A percentile compares a stretch with the other conserved stretches of the same genome.
Evolutionary conservation across 192 early-diverging fungal genomes (phyloP).

Genomic region (Chytriomyces sp.): DNA sequence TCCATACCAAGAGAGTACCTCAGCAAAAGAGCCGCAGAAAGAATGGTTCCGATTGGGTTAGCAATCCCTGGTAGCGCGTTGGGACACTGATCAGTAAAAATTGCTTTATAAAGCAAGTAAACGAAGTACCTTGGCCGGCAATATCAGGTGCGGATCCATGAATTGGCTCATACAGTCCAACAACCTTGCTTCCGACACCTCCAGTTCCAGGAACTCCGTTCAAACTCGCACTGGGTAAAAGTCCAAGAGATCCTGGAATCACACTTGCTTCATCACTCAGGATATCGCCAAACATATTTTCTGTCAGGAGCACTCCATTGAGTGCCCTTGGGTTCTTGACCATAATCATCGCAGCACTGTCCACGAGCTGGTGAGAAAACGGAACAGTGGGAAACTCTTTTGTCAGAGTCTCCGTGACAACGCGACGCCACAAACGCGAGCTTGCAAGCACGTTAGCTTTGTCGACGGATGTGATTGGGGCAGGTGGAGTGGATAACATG

Average conservation of each 20-base stretch:
- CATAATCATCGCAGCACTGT: slow-evolving; percentile 97
- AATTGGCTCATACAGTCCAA: slow-evolving; percentile 98
- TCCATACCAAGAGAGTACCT: slow-evolving; percentile 92
- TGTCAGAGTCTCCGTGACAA: slow-evolving; percentile 85
- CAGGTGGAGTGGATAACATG: slow-evolving; percentile 75
- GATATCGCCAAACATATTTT: slow-evolving; percentile 99
- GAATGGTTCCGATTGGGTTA: slow-evolving; percentile 98
- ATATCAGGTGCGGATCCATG: slow-evolving; percentile 99
- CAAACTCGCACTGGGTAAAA: slow-evolving; percentile 91
- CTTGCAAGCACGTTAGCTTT: slow-evolving; percentile 99
- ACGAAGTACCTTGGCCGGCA: slow-evolving; percentile 78
- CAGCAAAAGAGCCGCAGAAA: slow-evolving; percentile 91
- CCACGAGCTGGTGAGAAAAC: slow-evolving; percentile 92
- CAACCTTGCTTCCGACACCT: slow-evolving; percentile 40
- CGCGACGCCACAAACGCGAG: slow-evolving; percentile 95
- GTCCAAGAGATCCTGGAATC: slow-evolving; percentile 91
- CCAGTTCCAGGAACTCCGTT: slow-evolving; percentile 80
- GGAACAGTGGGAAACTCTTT: slow-evolving; percentile 89
- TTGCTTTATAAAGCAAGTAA: neutral
- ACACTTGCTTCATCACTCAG: slow-evolving; percentile 94
- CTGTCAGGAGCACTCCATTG: slow-evolving; percentile 95
- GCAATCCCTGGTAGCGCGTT: slow-evolving; percentile 67
- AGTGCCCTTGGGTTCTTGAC: slow-evolving; percentile 86
- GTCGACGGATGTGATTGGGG: slow-evolving; percentile 94
- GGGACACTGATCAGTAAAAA: neutral